Evolutionary conservation across 208 protist genomes (phyloP).

Genomic region (Acanthamoeba royreba): DNA sequence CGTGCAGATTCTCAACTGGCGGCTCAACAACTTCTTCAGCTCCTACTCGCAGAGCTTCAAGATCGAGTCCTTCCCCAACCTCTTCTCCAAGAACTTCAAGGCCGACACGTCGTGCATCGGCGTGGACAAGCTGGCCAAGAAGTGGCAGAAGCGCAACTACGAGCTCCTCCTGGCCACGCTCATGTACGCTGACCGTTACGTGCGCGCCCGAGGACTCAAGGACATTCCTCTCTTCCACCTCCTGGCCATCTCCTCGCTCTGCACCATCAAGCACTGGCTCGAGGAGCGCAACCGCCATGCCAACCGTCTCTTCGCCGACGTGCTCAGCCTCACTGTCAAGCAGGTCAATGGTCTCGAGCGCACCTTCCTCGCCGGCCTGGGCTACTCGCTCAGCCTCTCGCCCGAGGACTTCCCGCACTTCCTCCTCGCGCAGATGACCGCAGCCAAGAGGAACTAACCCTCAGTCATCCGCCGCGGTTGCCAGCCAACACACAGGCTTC

Average conservation of each 20-base stretch:
- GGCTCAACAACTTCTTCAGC: slow-evolving; percentile 36
- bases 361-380: slow-evolving; percentile 13
- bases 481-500: neutral
- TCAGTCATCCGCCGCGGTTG: neutral
- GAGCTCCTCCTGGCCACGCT: neutral
- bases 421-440: slow-evolving; percentile 9
- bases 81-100: slow-evolving; percentile 23
- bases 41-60: slow-evolving; percentile 26
- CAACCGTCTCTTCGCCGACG: slow-evolving; percentile 30
- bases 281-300: slow-evolving; percentile 30
- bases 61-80: slow-evolving; percentile 20
- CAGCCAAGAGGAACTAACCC: neutral
- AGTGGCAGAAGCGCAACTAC: slow-evolving; percentile 38
- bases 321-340: slow-evolving; percentile 22
- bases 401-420: slow-evolving; percentile 10
- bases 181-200: slow-evolving; percentile 21
- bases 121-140: slow-evolving; percentile 28
- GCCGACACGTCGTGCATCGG: slow-evolving; percentile 4
- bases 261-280: slow-evolving; percentile 27
- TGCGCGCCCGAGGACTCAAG: neutral
- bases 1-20: slow-evolving; percentile 31
- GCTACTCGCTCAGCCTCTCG: slow-evolving; percentile 8
- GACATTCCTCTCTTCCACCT: slow-evolving; percentile 20
- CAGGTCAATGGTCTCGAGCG: slow-evolving; percentile 18
- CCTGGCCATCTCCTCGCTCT: neutral